Conservation (phyloP, 768 basidiomycete species). For the Lentinus tigrinus region DNA sequence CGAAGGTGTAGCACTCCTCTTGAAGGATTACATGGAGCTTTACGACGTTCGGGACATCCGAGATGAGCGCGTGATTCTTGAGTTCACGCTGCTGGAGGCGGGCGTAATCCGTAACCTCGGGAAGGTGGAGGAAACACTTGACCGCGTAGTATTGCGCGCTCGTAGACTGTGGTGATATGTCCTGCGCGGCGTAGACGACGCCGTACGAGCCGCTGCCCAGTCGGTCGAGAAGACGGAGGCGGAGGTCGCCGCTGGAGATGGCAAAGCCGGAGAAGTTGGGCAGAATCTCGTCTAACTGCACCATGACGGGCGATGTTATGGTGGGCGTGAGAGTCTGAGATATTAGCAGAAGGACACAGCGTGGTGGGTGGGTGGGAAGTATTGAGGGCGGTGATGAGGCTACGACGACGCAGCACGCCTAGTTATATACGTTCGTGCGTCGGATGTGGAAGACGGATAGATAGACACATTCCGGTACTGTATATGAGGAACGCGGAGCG, state of each 20-base stretch:
- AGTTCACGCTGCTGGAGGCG: constrained; percentile 26
- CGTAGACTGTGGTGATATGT: constrained; percentile 15
- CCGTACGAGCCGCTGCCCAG: constrained; percentile 29
- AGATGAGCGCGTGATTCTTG: constrained; percentile 20
- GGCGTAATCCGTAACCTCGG: constrained; percentile 17
- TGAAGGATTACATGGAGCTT: constrained; percentile 25
- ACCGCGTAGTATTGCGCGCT: constrained; percentile 23
- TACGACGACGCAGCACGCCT: neutral
- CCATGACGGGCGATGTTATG: constrained; percentile 6
- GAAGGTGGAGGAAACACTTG: constrained; percentile 26
- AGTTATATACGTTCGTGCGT: constrained; percentile 3
- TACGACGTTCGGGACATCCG: constrained; percentile 22
- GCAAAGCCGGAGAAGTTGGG: constrained; percentile 24
- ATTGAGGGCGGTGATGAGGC: neutral
- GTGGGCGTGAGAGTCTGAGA: neutral
- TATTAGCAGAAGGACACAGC: neutral
- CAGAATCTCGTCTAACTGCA: constrained; percentile 24
- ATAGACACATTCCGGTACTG: neutral
- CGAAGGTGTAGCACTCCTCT: constrained; percentile 30
- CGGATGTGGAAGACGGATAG: neutral
- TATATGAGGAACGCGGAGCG: neutral
- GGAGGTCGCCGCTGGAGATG: constrained; percentile 11
- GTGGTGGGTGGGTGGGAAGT: no score
- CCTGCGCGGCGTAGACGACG: constrained; percentile 28
- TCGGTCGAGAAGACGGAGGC: constrained; percentile 18